Conservation (phyloP, 257 asterid species). For the Cordia subcordata region DNA sequence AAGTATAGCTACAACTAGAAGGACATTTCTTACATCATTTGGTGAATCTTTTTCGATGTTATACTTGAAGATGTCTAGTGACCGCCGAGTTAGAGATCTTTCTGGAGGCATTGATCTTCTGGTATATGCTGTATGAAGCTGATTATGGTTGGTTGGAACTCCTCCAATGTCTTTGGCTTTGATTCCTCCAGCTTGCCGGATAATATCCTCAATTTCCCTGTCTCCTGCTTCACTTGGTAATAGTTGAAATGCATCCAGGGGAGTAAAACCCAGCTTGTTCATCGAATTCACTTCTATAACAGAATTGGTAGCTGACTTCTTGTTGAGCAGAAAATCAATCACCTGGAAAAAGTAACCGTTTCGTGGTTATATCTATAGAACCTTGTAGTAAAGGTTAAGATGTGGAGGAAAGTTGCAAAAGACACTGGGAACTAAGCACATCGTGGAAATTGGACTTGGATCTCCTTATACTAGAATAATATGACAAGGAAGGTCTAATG, state of each 20-base stretch:
- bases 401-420: no score
- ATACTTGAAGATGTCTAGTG: constrained; percentile 24
- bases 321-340: constrained; percentile 11
- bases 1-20: constrained; percentile 38
- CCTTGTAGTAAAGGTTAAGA: not conserved
- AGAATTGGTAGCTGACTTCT: not conserved
- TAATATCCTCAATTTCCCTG: constrained; percentile 39
- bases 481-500: no score
- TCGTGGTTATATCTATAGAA: not conserved
- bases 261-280: constrained; percentile 25
- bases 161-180: not conserved
- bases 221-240: constrained; percentile 29
- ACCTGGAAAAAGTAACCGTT: not conserved
- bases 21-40: constrained; percentile 24
- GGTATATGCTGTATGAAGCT: not conserved
- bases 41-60: constrained; percentile 32
- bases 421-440: not conserved
- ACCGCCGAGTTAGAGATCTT: not conserved
- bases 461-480: no score
- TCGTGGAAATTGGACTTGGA: not conserved
- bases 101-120: not conserved
- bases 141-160: not conserved
- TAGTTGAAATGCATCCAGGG: constrained; percentile 21
- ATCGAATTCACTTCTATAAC: constrained; percentile 20
- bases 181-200: constrained; percentile 24